phyloP scores from a whole-genome alignment of 1,284 basidiomycete genomes.

The Lignosus rhinocerotis region DNA sequence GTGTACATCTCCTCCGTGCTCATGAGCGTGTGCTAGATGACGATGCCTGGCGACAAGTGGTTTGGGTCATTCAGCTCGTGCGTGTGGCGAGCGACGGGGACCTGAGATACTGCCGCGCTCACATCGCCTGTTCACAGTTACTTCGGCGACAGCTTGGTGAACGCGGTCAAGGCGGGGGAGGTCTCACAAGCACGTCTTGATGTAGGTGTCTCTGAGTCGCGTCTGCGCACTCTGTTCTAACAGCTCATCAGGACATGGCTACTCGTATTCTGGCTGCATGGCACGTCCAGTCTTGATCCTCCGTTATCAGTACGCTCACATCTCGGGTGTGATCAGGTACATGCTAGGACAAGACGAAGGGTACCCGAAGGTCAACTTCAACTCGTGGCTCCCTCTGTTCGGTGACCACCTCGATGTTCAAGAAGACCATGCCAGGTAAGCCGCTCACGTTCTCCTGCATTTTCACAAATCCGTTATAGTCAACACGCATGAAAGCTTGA shows the following conservation, averaged over 20 bases:
- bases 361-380: slow-evolving; percentile 49
- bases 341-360: slow-evolving; percentile 59
- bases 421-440: slow-evolving; percentile 58
- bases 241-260: slow-evolving; percentile 52
- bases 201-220: slow-evolving; percentile 1
- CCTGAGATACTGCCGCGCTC: neutral
- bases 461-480: too few relatives aligned
- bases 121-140: slow-evolving; percentile 12
- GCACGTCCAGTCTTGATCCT: slow-evolving; percentile 28
- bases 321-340: slow-evolving; percentile 40
- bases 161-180: slow-evolving; percentile 19
- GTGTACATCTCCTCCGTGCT: neutral
- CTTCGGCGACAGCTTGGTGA: slow-evolving; percentile 23
- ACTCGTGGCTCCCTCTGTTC: slow-evolving; percentile 32
- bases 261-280: slow-evolving; percentile 63
- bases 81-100: neutral
- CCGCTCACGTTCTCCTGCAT: neutral
- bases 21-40: slow-evolving; percentile 41
- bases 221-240: neutral
- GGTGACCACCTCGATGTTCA: slow-evolving; percentile 64
- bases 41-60: slow-evolving; percentile 57
- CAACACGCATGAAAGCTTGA: slow-evolving; percentile 33
- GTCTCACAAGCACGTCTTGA: slow-evolving; percentile 23
- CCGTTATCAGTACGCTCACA: neutral
- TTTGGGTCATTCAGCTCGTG: slow-evolving; percentile 22